Conservation (phyloP, 805 yeast species). For the Sugiyamaella chiloensis region DNA sequence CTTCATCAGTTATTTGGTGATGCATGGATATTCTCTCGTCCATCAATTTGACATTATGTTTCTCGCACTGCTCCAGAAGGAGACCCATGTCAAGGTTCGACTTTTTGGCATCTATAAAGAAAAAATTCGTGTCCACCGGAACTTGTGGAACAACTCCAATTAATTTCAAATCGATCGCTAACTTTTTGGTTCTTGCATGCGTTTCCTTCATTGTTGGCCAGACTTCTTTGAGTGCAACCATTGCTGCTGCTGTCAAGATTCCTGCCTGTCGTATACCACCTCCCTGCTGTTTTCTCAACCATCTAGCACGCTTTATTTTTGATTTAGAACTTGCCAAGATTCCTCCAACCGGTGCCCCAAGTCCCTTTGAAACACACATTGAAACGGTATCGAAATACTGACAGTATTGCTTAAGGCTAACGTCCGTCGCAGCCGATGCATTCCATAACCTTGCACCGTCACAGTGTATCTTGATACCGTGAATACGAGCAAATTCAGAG, state of each 20-base stretch:
- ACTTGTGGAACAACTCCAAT: slow-evolving; percentile 54
- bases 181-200: slow-evolving; percentile 49
- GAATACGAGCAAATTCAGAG: slow-evolving; percentile 61
- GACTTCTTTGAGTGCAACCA: slow-evolving; percentile 68
- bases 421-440: slow-evolving; percentile 73
- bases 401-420: slow-evolving; percentile 68
- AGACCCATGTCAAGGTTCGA: slow-evolving; percentile 56
- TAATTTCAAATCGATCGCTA: slow-evolving; percentile 35
- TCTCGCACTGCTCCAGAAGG: slow-evolving; percentile 51
- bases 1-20: slow-evolving; percentile 55
- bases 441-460: slow-evolving; percentile 97
- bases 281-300: slow-evolving; percentile 87
- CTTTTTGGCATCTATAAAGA: slow-evolving; percentile 63
- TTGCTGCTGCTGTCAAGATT: slow-evolving; percentile 74
- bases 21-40: slow-evolving; percentile 82
- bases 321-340: slow-evolving; percentile 68
- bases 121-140: slow-evolving; percentile 82
- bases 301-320: slow-evolving; percentile 70
- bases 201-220: slow-evolving; percentile 52
- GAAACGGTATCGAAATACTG: slow-evolving; percentile 83
- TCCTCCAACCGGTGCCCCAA: slow-evolving; percentile 94
- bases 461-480: slow-evolving; percentile 64
- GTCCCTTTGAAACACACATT: slow-evolving; percentile 79
- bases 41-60: slow-evolving; percentile 60
- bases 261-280: slow-evolving; percentile 94